Conservation (phyloP, 1,284 basidiomycete species). For the Salmacisia buchloeana region DNA sequence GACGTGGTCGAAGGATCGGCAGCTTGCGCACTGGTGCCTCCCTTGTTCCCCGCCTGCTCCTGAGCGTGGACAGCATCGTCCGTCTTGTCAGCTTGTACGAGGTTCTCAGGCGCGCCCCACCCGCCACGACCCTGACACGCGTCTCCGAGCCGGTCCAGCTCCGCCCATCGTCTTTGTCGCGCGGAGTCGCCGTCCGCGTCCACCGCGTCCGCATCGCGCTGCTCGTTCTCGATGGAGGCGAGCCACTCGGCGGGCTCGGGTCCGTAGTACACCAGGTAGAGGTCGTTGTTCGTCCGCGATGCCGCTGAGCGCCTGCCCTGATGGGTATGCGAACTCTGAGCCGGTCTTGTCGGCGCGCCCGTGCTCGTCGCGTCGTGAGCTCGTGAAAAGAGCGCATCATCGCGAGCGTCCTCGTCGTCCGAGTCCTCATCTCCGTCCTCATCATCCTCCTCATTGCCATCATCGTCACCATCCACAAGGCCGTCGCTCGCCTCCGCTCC, state of each 20-base stretch:
- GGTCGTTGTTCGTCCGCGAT: neutral
- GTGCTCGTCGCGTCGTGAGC: neutral
- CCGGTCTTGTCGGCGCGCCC: too few relatives aligned
- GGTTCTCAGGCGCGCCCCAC: too few relatives aligned
- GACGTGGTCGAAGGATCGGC: too few relatives aligned
- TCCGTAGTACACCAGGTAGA: neutral
- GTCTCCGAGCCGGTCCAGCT: too few relatives aligned
- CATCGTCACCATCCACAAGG: conserved; percentile 5
- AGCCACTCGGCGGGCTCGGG: neutral
- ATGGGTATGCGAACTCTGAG: too few relatives aligned
- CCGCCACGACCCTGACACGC: too few relatives aligned
- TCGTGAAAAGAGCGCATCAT: neutral
- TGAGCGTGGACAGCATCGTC: too few relatives aligned
- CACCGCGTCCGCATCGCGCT: neutral
- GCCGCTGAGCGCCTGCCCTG: too few relatives aligned
- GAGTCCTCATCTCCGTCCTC: neutral
- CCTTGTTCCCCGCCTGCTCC: too few relatives aligned
- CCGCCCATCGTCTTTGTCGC: neutral
- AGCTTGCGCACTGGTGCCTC: too few relatives aligned
- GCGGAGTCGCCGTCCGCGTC: neutral
- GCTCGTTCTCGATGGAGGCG: neutral
- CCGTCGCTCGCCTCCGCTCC: neutral
- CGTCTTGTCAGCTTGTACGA: too few relatives aligned
- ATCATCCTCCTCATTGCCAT: conserved; percentile 8
- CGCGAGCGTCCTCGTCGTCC: neutral